Percentiles rank a stretch among this genome's conserved stretches.
Conservation (phyloP, 805 yeast species). For the Candida tallmaniae region DNA sequence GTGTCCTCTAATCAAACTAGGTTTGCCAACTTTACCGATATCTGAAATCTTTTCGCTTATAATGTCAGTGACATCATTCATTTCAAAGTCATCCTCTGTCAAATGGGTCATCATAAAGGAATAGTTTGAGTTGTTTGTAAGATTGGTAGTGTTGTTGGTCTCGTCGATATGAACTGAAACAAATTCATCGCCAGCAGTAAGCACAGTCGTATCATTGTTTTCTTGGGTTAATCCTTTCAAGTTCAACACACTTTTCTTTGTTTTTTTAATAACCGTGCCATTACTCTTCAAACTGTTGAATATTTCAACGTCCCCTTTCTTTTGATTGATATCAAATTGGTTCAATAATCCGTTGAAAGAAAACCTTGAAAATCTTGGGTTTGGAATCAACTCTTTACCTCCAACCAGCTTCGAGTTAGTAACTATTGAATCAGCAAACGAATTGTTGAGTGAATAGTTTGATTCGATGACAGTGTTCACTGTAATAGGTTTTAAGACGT, state of each 20-base stretch:
- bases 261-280: slow-evolving; percentile 15
- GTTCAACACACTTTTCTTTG: slow-evolving; percentile 16
- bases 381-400: slow-evolving; percentile 26
- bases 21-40: slow-evolving; percentile 20
- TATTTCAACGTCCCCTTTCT: slow-evolving; percentile 4
- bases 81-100: slow-evolving; percentile 6
- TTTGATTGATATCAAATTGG: slow-evolving; percentile 9
- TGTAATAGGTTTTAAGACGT: slow-evolving; percentile 5
- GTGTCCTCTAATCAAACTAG: slow-evolving; percentile 8
- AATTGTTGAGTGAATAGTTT: background rate
- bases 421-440: background rate
- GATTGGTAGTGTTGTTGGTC: background rate
- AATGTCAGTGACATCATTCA: slow-evolving; percentile 15
- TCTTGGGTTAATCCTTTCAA: slow-evolving; percentile 27
- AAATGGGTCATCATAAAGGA: slow-evolving; percentile 11
- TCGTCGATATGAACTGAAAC: slow-evolving; percentile 17
- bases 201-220: background rate
- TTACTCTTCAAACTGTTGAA: slow-evolving; percentile 2
- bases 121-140: slow-evolving; percentile 7
- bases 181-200: slow-evolving; percentile 13
- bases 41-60: slow-evolving; percentile 24
- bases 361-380: slow-evolving; percentile 39
- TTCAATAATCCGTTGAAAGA: slow-evolving; percentile 36
- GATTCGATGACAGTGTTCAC: background rate
- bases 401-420: background rate